These are phyloP conservation scores for Serendipita indica DNA, from an alignment of 768 basidiomycete genomes.

Conservation along the genomic window DNA sequence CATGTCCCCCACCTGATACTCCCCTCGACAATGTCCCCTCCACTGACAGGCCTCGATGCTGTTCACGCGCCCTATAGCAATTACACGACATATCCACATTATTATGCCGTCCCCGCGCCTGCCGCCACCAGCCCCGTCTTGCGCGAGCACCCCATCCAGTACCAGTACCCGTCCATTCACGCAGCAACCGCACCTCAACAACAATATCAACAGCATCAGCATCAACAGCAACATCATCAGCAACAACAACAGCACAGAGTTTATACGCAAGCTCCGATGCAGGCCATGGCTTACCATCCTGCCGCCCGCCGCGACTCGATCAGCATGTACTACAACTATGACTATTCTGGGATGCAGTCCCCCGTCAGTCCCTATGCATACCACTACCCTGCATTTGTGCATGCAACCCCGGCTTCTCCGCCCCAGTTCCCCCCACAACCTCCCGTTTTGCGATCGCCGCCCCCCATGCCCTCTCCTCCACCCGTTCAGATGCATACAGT, in stretches of 20 bases:
- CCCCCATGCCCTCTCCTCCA: neutral
- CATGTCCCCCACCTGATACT: neutral
- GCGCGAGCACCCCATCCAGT: neutral
- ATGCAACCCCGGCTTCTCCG: neutral
- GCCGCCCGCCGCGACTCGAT: neutral
- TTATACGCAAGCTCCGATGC: neutral
- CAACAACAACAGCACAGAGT: neutral
- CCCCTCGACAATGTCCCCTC: neutral
- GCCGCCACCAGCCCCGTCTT: constrained; percentile 1
- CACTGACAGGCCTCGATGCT: neutral
- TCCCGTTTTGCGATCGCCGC: neutral
- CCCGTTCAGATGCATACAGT: neutral
- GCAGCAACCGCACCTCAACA: neutral
- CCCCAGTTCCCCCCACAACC: neutral
- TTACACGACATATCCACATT: neutral
- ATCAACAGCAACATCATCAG: too few species aligned
- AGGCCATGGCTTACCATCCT: neutral
- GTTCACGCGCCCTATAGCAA: neutral
- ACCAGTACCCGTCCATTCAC: neutral
- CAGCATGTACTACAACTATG: neutral
- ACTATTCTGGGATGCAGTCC: neutral
- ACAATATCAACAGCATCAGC: too few species aligned
- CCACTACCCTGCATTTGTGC: neutral
- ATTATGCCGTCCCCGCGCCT: neutral
- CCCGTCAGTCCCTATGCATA: constrained; percentile 1